Evolutionary conservation across 192 early-diverging fungal genomes (phyloP).

Genomic region (Podila clonocystis): DNA sequence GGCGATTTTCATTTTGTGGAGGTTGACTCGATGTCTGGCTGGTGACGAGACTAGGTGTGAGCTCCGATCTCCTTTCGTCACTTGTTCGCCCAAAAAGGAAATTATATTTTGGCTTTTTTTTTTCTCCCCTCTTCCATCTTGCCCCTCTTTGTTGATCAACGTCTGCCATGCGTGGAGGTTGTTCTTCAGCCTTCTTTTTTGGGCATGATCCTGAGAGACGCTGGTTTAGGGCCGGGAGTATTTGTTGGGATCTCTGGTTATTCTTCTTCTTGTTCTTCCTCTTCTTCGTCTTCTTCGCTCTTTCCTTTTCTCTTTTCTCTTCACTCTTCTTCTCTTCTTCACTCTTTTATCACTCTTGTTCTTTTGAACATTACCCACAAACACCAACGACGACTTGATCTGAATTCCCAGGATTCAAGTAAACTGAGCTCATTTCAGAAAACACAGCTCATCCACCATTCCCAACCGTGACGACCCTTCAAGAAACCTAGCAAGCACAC

Average conservation of each 20-base stretch:
- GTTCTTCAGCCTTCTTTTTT: neutral
- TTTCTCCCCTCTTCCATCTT: neutral
- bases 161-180: neutral
- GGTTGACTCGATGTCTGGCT: no score
- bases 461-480: neutral
- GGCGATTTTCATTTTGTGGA: no score
- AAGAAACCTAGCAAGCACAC: neutral
- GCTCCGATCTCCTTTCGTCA: neutral
- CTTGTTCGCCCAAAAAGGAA: neutral
- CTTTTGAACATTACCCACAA: neutral
- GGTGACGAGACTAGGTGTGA: no score
- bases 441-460: neutral
- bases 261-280: neutral
- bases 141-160: no score
- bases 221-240: neutral
- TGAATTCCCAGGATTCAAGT: neutral
- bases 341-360: slow-evolving; percentile 5
- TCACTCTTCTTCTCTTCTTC: slow-evolving; percentile 6
- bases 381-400: neutral
- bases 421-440: neutral
- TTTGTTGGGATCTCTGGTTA: neutral
- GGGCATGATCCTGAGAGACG: neutral
- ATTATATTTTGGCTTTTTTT: neutral
- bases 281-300: neutral
- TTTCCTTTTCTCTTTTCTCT: slow-evolving; percentile 3